Evolutionary conservation across 2,329 filamentous ascomycete genomes (phyloP).

Genomic region (Fusarium nematophilum): DNA sequence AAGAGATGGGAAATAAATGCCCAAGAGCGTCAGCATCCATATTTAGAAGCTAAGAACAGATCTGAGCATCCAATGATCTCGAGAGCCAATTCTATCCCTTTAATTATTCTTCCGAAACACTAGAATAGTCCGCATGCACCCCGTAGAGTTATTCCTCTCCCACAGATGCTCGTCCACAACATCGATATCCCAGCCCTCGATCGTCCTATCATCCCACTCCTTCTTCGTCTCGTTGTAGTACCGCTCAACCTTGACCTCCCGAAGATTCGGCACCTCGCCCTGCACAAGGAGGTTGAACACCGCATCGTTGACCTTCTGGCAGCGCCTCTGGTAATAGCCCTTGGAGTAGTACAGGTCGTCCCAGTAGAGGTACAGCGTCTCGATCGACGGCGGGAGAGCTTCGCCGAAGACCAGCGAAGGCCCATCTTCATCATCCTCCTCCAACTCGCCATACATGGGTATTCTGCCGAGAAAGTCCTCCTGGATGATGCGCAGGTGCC

Average conservation of each 20-base stretch:
- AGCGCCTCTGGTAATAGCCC: accelerated
- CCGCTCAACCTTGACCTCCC: slow-evolving; percentile 11
- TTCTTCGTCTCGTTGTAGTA: neutral
- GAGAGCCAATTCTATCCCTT: no score
- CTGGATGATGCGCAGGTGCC: neutral
- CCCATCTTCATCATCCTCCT: no score
- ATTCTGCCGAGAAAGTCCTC: neutral
- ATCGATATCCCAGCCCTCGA: neutral
- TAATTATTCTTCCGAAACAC: neutral
- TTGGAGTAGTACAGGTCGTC: neutral
- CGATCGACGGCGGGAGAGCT: slow-evolving; percentile 5
- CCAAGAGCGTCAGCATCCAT: no score
- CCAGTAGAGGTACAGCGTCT: slow-evolving; percentile 4
- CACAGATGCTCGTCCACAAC: neutral
- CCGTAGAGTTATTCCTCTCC: neutral
- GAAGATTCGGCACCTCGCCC: neutral
- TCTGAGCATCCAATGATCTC: no score
- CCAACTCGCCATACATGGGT: no score
- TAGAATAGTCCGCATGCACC: neutral
- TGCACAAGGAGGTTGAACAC: neutral
- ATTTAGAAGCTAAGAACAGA: no score
- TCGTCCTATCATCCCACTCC: neutral
- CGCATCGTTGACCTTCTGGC: neutral
- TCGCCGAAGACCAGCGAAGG: neutral
- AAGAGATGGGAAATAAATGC: no score